Conservation (phyloP, 2,329 filamentous ascomycete species). For the Cercospora zeina region DNA sequence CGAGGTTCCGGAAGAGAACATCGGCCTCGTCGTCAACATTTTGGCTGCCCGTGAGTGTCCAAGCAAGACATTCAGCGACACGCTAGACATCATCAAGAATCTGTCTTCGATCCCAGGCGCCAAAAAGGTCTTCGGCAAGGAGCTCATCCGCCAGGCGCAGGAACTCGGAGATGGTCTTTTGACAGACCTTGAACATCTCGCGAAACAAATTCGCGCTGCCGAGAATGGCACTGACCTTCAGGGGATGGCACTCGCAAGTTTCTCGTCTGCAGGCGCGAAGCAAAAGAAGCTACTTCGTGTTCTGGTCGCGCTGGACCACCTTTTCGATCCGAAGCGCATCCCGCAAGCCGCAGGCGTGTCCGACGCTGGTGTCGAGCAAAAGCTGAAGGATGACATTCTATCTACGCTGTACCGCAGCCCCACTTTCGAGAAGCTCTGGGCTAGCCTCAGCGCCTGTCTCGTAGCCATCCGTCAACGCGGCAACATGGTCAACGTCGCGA, state of each 20-base stretch:
- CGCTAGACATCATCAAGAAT: constrained; percentile 97
- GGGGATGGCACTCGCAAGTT: constrained; percentile 88
- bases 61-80: constrained; percentile 97
- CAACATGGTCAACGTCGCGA: constrained; percentile 95
- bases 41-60: constrained; percentile 95
- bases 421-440: constrained; percentile 89
- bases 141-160: constrained; percentile 85
- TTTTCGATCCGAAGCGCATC: constrained; percentile 77
- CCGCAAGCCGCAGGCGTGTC: constrained; percentile 23
- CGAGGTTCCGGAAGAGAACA: constrained; percentile 81
- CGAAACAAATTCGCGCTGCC: constrained; percentile 82
- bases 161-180: constrained; percentile 81
- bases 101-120: constrained; percentile 89
- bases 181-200: constrained; percentile 76
- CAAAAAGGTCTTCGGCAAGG: constrained; percentile 86
- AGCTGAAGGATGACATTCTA: constrained; percentile 80
- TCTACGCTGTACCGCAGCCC: constrained; percentile 85
- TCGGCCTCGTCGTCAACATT: constrained; percentile 93
- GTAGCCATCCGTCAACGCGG: constrained; percentile 85
- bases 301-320: constrained; percentile 88
- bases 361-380: constrained; percentile 48
- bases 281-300: constrained; percentile 94
- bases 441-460: constrained; percentile 84
- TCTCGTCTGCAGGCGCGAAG: constrained; percentile 92
- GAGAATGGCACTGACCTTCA: constrained; percentile 92